These are phyloP conservation scores for Russula vinacea DNA, from an alignment of 768 basidiomycete species.

Conservation along the genomic window DNA sequence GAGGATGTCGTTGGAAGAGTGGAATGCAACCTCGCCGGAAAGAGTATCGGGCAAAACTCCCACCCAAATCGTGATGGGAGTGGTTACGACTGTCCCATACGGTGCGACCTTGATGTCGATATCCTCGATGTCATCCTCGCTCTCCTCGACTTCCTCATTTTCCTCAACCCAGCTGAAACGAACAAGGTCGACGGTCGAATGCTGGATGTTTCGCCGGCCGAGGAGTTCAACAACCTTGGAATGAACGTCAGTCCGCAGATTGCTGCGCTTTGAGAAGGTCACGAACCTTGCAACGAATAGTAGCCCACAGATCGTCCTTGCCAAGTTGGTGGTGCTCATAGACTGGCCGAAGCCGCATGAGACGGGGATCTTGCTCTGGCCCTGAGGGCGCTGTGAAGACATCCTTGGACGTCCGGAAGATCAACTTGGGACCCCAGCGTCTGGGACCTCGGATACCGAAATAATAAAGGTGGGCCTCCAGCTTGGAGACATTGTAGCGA, in stretches of 20 bases:
- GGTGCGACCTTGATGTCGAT: slow-evolving; percentile 29
- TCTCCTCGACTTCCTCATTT: slow-evolving; percentile 18
- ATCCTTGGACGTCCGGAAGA: slow-evolving; percentile 9
- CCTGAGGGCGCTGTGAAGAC: background rate
- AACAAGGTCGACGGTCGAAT: slow-evolving; percentile 17
- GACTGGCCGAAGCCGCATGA: background rate
- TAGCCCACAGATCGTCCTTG: background rate
- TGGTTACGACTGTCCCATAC: slow-evolving; percentile 28
- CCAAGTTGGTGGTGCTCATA: slow-evolving; percentile 8
- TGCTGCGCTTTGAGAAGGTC: slow-evolving; percentile 2
- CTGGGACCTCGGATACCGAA: background rate
- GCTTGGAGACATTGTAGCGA: background rate
- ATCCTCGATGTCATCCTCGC: slow-evolving; percentile 14
- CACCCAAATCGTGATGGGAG: background rate
- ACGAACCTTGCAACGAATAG: slow-evolving; percentile 2
- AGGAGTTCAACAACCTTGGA: slow-evolving; percentile 21
- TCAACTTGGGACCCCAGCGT: background rate
- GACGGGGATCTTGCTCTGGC: background rate
- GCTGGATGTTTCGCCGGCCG: slow-evolving; percentile 3
- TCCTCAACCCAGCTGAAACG: slow-evolving; percentile 23
- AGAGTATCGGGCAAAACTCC: slow-evolving; percentile 32
- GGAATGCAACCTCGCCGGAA: slow-evolving; percentile 29
- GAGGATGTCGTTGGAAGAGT: slow-evolving; percentile 29
- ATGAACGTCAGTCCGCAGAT: slow-evolving; percentile 9
- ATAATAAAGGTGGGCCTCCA: slow-evolving; percentile 3